These are phyloP conservation scores for Tricholoma bakamatsutake DNA, from an alignment of 768 basidiomycete species.

Conservation along the genomic window DNA sequence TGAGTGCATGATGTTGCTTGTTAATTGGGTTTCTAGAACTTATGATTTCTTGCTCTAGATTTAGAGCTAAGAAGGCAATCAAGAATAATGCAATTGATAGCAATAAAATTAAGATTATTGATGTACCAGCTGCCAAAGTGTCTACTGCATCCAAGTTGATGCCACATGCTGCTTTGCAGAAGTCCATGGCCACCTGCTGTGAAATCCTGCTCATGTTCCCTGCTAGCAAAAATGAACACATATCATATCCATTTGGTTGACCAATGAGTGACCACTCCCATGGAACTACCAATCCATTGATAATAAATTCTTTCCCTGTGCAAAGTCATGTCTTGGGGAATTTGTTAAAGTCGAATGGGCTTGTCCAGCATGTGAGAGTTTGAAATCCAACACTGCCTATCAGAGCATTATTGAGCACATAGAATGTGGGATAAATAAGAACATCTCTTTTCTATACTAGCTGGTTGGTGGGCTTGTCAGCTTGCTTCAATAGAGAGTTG, in stretches of 20 bases:
- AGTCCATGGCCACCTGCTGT: too few relatives aligned
- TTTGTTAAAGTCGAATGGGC: not conserved
- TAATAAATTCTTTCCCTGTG: too few relatives aligned
- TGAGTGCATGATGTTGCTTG: too few relatives aligned
- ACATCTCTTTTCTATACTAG: constrained; percentile 1
- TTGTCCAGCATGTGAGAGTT: not conserved
- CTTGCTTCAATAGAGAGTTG: not conserved
- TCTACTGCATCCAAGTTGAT: not conserved
- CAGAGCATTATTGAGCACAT: not conserved
- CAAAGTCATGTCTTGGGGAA: not conserved
- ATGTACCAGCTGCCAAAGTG: too few relatives aligned
- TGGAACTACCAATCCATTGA: too few relatives aligned
- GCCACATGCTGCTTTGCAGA: too few relatives aligned
- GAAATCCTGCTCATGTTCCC: not conserved
- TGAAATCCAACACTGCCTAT: not conserved
- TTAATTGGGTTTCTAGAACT: too few relatives aligned
- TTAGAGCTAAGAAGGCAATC: too few relatives aligned
- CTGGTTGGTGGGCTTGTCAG: constrained; percentile 6
- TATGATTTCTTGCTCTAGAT: too few relatives aligned
- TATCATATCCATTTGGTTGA: not conserved
- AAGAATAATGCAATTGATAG: too few relatives aligned
- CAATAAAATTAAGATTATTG: too few relatives aligned
- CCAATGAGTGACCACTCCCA: not conserved
- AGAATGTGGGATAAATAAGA: constrained; percentile 3
- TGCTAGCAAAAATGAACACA: not conserved